Conservation (phyloP, 73 alveolate species). For the Paraurostyla sp. region DNA sequence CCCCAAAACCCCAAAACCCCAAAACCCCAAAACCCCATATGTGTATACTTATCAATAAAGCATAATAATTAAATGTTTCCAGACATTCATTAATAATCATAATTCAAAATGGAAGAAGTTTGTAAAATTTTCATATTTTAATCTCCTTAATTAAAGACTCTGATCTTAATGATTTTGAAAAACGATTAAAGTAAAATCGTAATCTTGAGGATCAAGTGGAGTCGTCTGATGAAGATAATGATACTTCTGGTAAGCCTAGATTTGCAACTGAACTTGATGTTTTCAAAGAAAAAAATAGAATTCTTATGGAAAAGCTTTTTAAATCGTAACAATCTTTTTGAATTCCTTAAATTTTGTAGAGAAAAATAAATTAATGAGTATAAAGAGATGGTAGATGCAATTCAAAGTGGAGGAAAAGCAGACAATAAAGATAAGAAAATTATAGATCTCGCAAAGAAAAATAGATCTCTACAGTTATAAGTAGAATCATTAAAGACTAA, state of each 20-base stretch:
- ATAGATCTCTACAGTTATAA: slow-evolving; percentile 49
- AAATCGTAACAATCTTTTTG: slow-evolving; percentile 15
- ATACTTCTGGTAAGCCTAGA: slow-evolving; percentile 17
- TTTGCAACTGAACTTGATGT: slow-evolving; percentile 31
- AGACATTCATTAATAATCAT: slow-evolving; percentile 35
- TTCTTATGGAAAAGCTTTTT: slow-evolving; percentile 60
- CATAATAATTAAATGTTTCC: slow-evolving; percentile 15
- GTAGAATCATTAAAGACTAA: slow-evolving; percentile 71
- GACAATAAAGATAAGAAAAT: slow-evolving; percentile 74
- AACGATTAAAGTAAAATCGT: slow-evolving; percentile 4
- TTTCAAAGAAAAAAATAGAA: slow-evolving; percentile 49
- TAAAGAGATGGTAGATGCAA: slow-evolving; percentile 62
- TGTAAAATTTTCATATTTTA: not conserved
- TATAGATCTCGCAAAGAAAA: slow-evolving; percentile 71
- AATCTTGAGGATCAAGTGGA: slow-evolving; percentile 6
- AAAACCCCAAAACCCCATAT: too few species aligned
- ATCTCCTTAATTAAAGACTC: not conserved
- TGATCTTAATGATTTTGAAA: slow-evolving; percentile 43
- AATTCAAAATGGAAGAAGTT: slow-evolving; percentile 60
- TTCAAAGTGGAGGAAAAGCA: slow-evolving; percentile 15
- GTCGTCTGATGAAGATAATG: slow-evolving; percentile 36
- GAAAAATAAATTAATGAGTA: slow-evolving; percentile 62
- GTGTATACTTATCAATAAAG: too few species aligned
- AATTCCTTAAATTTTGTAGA: not conserved
- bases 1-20: too few species aligned